Evolutionary conservation across 2,329 filamentous ascomycete genomes (phyloP).

Genomic region (Neofusicoccum umdonicola): DNA sequence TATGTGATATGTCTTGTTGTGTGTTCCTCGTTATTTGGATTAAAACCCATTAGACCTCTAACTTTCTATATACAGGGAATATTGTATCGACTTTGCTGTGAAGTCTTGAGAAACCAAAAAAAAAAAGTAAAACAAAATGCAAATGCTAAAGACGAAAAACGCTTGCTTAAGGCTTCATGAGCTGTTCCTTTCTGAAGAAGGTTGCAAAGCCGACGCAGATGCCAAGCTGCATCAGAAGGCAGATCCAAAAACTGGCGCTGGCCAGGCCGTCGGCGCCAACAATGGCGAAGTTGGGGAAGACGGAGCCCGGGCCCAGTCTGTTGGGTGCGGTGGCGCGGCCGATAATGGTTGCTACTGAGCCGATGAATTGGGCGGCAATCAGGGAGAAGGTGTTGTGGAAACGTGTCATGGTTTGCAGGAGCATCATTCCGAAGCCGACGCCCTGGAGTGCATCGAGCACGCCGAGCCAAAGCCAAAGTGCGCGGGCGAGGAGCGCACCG

Average conservation of each 20-base stretch:
- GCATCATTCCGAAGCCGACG: slow-evolving; percentile 66
- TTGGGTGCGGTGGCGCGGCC: slow-evolving; percentile 61
- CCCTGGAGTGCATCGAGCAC: slow-evolving; percentile 64
- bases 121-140: background rate
- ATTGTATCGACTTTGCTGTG: background rate
- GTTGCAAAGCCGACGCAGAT: slow-evolving; percentile 58
- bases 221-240: slow-evolving; percentile 55
- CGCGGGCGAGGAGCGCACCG: slow-evolving; percentile 56
- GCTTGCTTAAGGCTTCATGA: slow-evolving; percentile 49
- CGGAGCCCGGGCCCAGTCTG: slow-evolving; percentile 58
- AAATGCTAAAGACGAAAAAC: background rate
- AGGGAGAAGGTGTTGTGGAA: slow-evolving; percentile 64
- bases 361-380: slow-evolving; percentile 60
- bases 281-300: slow-evolving; percentile 61
- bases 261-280: slow-evolving; percentile 47
- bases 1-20: background rate
- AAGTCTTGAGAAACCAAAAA: background rate
- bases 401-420: slow-evolving; percentile 63
- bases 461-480: slow-evolving; percentile 66
- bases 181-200: slow-evolving; percentile 59
- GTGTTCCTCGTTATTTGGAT: background rate
- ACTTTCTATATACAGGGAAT: background rate
- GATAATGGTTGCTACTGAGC: slow-evolving; percentile 61
- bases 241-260: slow-evolving; percentile 61
- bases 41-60: background rate